These are phyloP conservation scores for Solanum neorickii DNA, from an alignment of 257 asterid species.

Conservation along the genomic window DNA sequence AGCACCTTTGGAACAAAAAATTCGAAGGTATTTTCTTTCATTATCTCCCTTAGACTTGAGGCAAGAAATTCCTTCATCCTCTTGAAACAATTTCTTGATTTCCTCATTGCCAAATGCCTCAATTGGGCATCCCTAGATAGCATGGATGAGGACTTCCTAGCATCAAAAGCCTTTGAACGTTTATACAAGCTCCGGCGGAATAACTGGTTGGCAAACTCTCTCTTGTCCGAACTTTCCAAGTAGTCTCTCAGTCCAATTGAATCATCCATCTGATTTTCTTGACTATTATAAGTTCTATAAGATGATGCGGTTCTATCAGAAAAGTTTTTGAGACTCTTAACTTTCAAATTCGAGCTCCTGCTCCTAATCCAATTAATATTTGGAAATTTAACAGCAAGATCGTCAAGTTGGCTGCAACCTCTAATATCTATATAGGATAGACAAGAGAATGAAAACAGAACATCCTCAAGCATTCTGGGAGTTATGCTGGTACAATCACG, in stretches of 20 bases:
- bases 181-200: slow-evolving; percentile 90
- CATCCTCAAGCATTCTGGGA: slow-evolving; percentile 61
- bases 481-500: slow-evolving; percentile 77
- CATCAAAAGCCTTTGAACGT: slow-evolving; percentile 89
- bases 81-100: slow-evolving; percentile 69
- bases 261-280: slow-evolving; percentile 48
- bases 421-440: slow-evolving; percentile 73
- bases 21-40: slow-evolving; percentile 68
- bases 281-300: slow-evolving; percentile 11
- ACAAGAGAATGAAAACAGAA: slow-evolving; percentile 50
- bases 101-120: slow-evolving; percentile 84
- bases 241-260: slow-evolving; percentile 89
- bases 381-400: slow-evolving; percentile 66
- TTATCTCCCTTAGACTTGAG: slow-evolving; percentile 59
- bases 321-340: slow-evolving; percentile 47
- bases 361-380: slow-evolving; percentile 66
- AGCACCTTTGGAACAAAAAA: slow-evolving; percentile 84
- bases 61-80: slow-evolving; percentile 72
- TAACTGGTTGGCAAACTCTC: slow-evolving; percentile 79
- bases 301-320: slow-evolving; percentile 36
- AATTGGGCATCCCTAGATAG: slow-evolving; percentile 91
- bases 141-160: slow-evolving; percentile 81
- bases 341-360: slow-evolving; percentile 33
- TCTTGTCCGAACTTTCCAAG: slow-evolving; percentile 87
- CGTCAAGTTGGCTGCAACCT: slow-evolving; percentile 88